A percentile compares a stretch with the other conserved stretches of the same genome.
Conservation (phyloP, 306 rosid species). For the Parietaria judaica region DNA sequence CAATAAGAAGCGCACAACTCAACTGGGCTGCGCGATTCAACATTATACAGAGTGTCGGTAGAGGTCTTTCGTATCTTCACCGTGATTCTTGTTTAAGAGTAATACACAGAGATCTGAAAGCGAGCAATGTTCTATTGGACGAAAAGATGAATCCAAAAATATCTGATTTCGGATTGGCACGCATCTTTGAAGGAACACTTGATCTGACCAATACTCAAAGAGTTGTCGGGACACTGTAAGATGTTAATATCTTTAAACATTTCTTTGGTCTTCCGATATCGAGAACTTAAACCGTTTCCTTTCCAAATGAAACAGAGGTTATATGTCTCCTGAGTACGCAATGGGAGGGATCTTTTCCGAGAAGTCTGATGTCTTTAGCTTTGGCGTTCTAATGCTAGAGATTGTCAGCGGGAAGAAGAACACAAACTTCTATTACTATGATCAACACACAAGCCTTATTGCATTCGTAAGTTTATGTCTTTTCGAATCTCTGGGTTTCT, state of each 20-base stretch:
- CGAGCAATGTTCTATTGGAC: conserved; percentile 14
- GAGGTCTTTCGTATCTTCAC: conserved; percentile 26
- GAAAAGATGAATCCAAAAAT: conserved; percentile 23
- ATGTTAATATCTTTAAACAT: not conserved
- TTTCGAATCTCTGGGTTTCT: too few relatives aligned
- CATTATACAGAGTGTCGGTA: conserved; percentile 15
- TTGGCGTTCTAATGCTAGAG: conserved; percentile 24
- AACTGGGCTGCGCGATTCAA: conserved; percentile 20
- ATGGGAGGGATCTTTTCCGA: conserved; percentile 12
- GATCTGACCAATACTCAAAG: conserved; percentile 15
- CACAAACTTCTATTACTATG: conserved; percentile 8
- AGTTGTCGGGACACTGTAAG: conserved; percentile 31
- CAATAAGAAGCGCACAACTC: conserved; percentile 2
- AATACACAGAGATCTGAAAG: conserved; percentile 18
- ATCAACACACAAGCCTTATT: conserved; percentile 11
- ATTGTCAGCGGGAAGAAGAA: conserved; percentile 27
- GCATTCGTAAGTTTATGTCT: conserved; percentile 18
- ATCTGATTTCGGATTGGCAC: conserved; percentile 26
- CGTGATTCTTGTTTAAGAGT: conserved; percentile 20
- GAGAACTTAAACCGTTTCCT: not conserved
- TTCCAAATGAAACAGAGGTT: conserved; percentile 13
- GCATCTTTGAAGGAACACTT: conserved; percentile 14
- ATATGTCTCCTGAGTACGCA: conserved; percentile 28
- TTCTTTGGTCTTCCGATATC: not conserved
- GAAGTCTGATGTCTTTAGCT: conserved; percentile 25